Evolutionary conservation across 768 basidiomycete species (phyloP).

Genomic region (Tremella mesenterica): DNA sequence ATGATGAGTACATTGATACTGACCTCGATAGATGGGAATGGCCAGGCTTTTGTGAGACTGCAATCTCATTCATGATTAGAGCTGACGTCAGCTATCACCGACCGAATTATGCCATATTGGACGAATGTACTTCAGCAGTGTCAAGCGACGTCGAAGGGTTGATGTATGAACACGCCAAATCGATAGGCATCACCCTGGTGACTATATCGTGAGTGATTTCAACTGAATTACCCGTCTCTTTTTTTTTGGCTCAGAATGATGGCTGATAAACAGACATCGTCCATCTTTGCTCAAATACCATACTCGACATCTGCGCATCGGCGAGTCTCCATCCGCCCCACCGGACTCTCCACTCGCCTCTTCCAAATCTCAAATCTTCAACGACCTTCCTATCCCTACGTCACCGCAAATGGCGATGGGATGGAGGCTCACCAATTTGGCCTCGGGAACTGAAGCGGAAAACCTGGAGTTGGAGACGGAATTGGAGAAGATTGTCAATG

Average conservation of each 20-base stretch:
- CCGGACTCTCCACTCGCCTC: conserved; percentile 12
- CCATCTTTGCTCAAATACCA: conserved; percentile 85
- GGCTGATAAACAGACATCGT: conserved; percentile 44
- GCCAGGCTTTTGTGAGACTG: conserved; percentile 74
- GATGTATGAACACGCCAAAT: conserved; percentile 90
- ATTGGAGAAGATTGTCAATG: conserved; percentile 58
- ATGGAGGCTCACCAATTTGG: conserved; percentile 33
- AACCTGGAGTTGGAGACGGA: conserved; percentile 62
- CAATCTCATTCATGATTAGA: background rate
- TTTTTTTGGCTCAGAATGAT: background rate
- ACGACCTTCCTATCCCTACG: conserved; percentile 15
- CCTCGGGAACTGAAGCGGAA: conserved; percentile 28
- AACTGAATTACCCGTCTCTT: conserved; percentile 28
- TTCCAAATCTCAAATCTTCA: background rate
- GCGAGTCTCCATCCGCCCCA: conserved; percentile 47
- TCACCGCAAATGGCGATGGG: conserved; percentile 31
- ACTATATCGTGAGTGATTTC: conserved; percentile 58
- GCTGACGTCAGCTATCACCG: conserved; percentile 36
- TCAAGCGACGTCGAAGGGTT: conserved; percentile 90
- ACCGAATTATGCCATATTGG: conserved; percentile 36
- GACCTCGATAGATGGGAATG: conserved; percentile 64
- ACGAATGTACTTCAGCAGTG: conserved; percentile 91
- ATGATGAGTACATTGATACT: background rate
- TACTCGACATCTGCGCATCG: conserved; percentile 68
- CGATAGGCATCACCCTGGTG: conserved; percentile 79